These are phyloP conservation scores for maize (Zea mays) DNA, from an alignment of 176 grass and related monocot species.

Conservation along the genomic window Zm-B73-REFERENCE-NAM-5.0 NC_050100.1:63619001-63619500, in stretches of 20 bases:
- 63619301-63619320: not conserved
- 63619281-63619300: not conserved
- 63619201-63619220: no score
- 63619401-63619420: not conserved
- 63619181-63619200: no score
- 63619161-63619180: not conserved
- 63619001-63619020: slow-evolving; percentile 17
- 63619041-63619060: slow-evolving; percentile 74
- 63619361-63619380: not conserved
- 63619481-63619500: no score
- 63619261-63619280: not conserved
- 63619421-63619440: not conserved
- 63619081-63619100: not conserved
- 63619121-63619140: not conserved
- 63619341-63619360: not conserved
- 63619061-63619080: slow-evolving; percentile 79
- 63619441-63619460: not conserved
- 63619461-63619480: no score
- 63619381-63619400: not conserved
- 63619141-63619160: not conserved
- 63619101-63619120: not conserved
- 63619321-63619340: not conserved
- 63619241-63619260: not conserved
- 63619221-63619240: no score
- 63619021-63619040: slow-evolving; percentile 52